Evolutionary conservation across 2,329 filamentous ascomycete species (phyloP), one percentile per base, ranked within the genome.

Genomic region (Pyrenophora seminiperda): DNA sequence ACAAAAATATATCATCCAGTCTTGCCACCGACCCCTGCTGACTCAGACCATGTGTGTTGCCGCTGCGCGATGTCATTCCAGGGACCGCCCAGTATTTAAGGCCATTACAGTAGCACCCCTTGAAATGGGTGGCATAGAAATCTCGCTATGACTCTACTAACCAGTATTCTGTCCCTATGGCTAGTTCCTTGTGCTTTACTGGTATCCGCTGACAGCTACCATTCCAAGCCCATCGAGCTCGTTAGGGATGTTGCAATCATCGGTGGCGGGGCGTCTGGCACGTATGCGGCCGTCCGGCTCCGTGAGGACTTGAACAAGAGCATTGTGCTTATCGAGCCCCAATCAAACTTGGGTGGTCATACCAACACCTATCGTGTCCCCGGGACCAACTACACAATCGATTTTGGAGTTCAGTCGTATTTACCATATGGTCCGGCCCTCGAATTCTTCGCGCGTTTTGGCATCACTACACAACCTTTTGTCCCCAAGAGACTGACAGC

Each of bases 281-380:
- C 73, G 1, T 75, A 78, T 53, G 70, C 73, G 9, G 76, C 77
- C 2, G 69, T 78, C 20, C 60, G 68, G n/a, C 67, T 80, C 4
- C 62, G 68, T n/a, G 67, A 78, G 42, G 63, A 66, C 46, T 41
- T 66, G 29, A 72, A 72, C 41, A 67, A 70, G n/a, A 73, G 51
- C n/a, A 69, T 79, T 11, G 66, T 71, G 1, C 46, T 80, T 5
- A 60, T 79, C 19, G 78, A 80, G 51, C 63, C 66, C 30, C 54
- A 74, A 42, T 49, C 55, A 19, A 55, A 45, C 17, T 62, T 81
- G 53, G 80, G 80, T 15, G 80, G 80, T 3, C 78, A 81, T 52
- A 76, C 78, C 9, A 68, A 77, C 31, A 81, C 77, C 7, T 82
- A 78, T 56, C 68, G 61, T 3, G 75, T 76, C 31, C 67, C 73